Percentiles rank a stretch among this genome's conserved stretches.
Evolutionary conservation across 495 filamentous ascomycete species (phyloP).

Genomic region (Penicillium antarcticum): DNA sequence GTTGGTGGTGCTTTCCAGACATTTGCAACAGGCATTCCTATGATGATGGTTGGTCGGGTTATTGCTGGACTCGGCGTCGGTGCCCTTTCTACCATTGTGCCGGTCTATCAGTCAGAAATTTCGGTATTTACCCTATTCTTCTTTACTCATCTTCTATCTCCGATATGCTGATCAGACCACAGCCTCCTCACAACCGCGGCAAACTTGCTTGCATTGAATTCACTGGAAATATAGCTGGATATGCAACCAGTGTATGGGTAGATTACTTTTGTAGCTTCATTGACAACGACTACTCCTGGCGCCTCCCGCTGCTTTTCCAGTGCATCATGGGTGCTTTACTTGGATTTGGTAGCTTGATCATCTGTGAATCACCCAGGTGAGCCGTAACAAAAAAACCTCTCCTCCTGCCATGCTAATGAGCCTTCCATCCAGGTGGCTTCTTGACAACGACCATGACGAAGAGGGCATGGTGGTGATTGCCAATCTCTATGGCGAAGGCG

Average conservation of each 20-base stretch:
- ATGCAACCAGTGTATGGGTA: slow-evolving; percentile 95
- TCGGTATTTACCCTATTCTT: slow-evolving; percentile 29
- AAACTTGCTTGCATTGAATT: slow-evolving; percentile 98
- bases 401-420: neutral
- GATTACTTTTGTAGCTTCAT: slow-evolving; percentile 97
- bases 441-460: slow-evolving; percentile 97
- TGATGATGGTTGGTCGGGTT: slow-evolving; percentile 91
- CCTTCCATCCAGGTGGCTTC: slow-evolving; percentile 69
- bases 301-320: slow-evolving; percentile 86
- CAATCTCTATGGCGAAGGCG: slow-evolving; percentile 92
- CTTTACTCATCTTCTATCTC: neutral
- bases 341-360: slow-evolving; percentile 80
- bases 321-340: slow-evolving; percentile 89
- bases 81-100: slow-evolving; percentile 92
- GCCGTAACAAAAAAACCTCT: slow-evolving; percentile 4
- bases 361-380: slow-evolving; percentile 94
- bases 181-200: slow-evolving; percentile 91
- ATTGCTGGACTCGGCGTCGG: slow-evolving; percentile 93
- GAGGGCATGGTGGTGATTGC: slow-evolving; percentile 98
- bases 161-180: slow-evolving; percentile 11
- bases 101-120: slow-evolving; percentile 97
- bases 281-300: slow-evolving; percentile 80
- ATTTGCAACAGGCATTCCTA: slow-evolving; percentile 74
- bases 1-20: slow-evolving; percentile 84
- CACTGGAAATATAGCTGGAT: slow-evolving; percentile 92